Conservation (phyloP, 2,329 filamentous ascomycete species). For the Bipolaris gigantea region DNA sequence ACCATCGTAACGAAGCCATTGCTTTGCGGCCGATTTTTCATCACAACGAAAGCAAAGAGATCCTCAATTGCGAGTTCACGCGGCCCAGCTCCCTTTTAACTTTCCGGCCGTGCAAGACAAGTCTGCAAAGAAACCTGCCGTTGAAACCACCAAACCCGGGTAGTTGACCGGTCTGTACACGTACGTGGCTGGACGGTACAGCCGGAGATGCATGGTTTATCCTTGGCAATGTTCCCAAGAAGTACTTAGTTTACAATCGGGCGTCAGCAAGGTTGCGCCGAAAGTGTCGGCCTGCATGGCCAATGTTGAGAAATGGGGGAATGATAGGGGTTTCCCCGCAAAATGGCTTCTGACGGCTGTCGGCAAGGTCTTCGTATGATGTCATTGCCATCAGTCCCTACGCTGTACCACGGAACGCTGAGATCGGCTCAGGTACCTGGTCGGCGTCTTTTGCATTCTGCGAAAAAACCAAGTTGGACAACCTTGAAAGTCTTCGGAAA, state of each 20-base stretch:
- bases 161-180: slow-evolving; percentile 13
- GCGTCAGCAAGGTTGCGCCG: slow-evolving; percentile 4
- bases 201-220: slow-evolving; percentile 5
- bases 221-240: slow-evolving; percentile 7
- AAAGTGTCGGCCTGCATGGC: slow-evolving; percentile 4
- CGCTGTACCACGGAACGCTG: slow-evolving; percentile 12
- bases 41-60: slow-evolving; percentile 5
- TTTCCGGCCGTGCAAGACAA: neutral
- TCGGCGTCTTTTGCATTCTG: neutral
- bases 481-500: too few species aligned
- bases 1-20: slow-evolving; percentile 17
- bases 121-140: slow-evolving; percentile 21
- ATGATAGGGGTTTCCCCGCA: slow-evolving; percentile 17
- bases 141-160: slow-evolving; percentile 4
- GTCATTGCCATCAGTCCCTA: slow-evolving; percentile 21
- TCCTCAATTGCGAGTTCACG: neutral
- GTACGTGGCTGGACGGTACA: slow-evolving; percentile 24
- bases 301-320: slow-evolving; percentile 2
- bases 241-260: slow-evolving; percentile 2
- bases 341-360: slow-evolving; percentile 18
- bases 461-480: neutral
- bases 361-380: slow-evolving; percentile 19
- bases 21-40: slow-evolving; percentile 4
- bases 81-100: slow-evolving; percentile 9
- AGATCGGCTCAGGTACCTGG: neutral